Conservation (phyloP, 2,329 filamentous ascomycete species). For the Exophiala aquamarina region DNA sequence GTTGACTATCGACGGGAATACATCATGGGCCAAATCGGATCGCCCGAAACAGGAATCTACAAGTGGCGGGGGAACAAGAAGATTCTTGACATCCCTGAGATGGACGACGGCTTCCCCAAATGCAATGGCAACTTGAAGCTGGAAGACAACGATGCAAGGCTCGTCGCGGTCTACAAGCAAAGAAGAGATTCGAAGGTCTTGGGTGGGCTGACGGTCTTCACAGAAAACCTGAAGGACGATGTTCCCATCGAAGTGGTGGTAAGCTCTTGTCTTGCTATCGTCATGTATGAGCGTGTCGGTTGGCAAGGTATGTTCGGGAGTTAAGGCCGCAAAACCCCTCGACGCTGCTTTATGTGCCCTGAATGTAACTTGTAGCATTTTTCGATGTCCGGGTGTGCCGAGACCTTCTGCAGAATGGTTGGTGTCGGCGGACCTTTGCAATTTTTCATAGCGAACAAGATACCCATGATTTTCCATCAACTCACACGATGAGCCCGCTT, state of each 20-base stretch:
- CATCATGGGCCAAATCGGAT: background rate
- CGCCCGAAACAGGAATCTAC: background rate
- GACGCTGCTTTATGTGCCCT: too few relatives aligned
- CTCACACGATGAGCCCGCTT: too few relatives aligned
- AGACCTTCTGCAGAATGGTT: too few relatives aligned
- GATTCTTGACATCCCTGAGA: slow-evolving; percentile 7
- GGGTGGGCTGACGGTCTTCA: slow-evolving; percentile 14
- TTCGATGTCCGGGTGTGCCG: too few relatives aligned
- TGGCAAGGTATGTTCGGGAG: slow-evolving; percentile 15
- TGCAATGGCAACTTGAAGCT: slow-evolving; percentile 17
- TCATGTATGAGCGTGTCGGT: slow-evolving; percentile 17
- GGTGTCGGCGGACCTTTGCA: too few relatives aligned
- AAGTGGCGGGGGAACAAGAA: slow-evolving; percentile 10
- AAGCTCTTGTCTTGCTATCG: slow-evolving; percentile 14
- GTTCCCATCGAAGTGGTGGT: slow-evolving; percentile 12
- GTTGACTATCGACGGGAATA: slow-evolving; percentile 11
- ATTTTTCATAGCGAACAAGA: too few relatives aligned
- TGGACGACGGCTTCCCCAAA: slow-evolving; percentile 13
- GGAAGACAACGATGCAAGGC: slow-evolving; percentile 2
- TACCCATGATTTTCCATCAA: too few relatives aligned
- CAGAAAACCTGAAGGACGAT: background rate
- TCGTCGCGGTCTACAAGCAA: slow-evolving; percentile 21
- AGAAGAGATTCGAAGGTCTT: slow-evolving; percentile 14
- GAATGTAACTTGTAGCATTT: too few relatives aligned
- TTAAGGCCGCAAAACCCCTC: slow-evolving; percentile 1